These are phyloP conservation scores for Mycena sanguinolenta DNA, from an alignment of 768 basidiomycete species.

Conservation along the genomic window DNA sequence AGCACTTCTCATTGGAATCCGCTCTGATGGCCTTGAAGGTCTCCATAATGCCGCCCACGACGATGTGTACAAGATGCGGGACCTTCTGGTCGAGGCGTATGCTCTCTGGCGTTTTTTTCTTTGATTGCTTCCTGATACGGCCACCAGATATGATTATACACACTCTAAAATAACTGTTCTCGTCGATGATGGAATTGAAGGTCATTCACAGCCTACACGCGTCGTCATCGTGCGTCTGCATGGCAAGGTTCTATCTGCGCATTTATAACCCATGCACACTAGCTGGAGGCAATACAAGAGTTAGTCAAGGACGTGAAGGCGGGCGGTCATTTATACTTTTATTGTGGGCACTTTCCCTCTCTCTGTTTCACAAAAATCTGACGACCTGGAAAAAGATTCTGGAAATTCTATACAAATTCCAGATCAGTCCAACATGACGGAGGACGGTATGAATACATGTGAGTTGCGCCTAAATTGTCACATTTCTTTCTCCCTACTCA, in stretches of 20 bases:
- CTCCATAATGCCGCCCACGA: neutral
- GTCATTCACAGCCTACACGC: conserved; percentile 54
- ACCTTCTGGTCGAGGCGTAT: neutral
- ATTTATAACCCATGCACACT: neutral
- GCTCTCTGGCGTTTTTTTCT: neutral
- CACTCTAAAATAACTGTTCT: conserved; percentile 52
- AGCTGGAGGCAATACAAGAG: conserved; percentile 58
- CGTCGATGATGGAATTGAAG: conserved; percentile 52
- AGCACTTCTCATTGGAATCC: conserved; percentile 16
- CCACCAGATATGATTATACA: conserved; percentile 1
- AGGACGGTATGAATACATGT: conserved; percentile 32
- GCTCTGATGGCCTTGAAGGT: neutral
- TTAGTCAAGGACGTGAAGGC: conserved; percentile 50
- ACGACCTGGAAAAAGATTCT: neutral
- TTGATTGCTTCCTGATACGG: neutral
- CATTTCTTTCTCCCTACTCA: neutral
- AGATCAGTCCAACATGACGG: conserved; percentile 17
- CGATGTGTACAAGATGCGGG: conserved; percentile 2
- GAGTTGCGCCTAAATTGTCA: neutral
- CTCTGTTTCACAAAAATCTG: neutral
- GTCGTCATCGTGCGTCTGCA: conserved; percentile 58
- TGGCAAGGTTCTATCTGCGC: neutral
- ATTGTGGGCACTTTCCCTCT: conserved; percentile 33
- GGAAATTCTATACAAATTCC: conserved; percentile 24
- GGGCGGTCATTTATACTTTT: conserved; percentile 40